phyloP scores from a whole-genome alignment of 2,329 filamentous ascomycete genomes.

The Tolypocladium ovalisporum region DNA sequence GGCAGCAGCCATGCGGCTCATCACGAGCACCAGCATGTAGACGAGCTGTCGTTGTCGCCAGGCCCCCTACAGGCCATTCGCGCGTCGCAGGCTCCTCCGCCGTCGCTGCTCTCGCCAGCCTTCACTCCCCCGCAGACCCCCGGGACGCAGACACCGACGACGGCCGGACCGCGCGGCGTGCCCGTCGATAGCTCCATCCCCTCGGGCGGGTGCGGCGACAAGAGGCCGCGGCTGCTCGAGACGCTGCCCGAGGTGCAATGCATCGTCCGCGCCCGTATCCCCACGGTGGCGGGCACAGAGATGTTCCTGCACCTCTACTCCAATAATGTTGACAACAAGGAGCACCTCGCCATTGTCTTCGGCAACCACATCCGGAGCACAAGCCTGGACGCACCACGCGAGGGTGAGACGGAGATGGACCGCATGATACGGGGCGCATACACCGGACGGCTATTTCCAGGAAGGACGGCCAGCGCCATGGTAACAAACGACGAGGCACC shows the following conservation, averaged over 20 bases:
- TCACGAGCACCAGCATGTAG: slow-evolving; percentile 15
- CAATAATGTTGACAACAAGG: slow-evolving; percentile 88
- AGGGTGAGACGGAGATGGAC: slow-evolving; percentile 76
- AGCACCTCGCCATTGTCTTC: slow-evolving; percentile 95
- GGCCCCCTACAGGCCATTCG: slow-evolving; percentile 7
- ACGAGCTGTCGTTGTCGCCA: slow-evolving; percentile 25
- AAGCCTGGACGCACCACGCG: slow-evolving; percentile 58
- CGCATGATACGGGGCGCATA: slow-evolving; percentile 94
- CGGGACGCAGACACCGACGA: slow-evolving; percentile 41
- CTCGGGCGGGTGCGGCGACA: slow-evolving; percentile 48
- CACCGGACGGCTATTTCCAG: slow-evolving; percentile 75
- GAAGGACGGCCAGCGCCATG: slow-evolving; percentile 65
- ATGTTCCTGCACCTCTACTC: slow-evolving; percentile 96
- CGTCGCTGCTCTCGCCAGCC: slow-evolving; percentile 75
- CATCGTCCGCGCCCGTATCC: slow-evolving; percentile 87
- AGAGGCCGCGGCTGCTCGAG: slow-evolving; percentile 61
- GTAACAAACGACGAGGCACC: slow-evolving; percentile 13
- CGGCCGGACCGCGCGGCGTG: slow-evolving; percentile 36
- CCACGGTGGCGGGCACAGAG: slow-evolving; percentile 80
- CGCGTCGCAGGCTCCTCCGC: slow-evolving; percentile 25
- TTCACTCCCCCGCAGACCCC: slow-evolving; percentile 65
- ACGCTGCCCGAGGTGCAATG: slow-evolving; percentile 80
- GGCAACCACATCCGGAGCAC: slow-evolving; percentile 70
- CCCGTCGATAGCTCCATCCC: slow-evolving; percentile 49
- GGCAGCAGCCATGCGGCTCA: slow-evolving; percentile 5